Percentiles rank a stretch among this genome's conserved stretches.
Conservation (phyloP, 305 asterid species). For the Fraxinus sp. region DNA sequence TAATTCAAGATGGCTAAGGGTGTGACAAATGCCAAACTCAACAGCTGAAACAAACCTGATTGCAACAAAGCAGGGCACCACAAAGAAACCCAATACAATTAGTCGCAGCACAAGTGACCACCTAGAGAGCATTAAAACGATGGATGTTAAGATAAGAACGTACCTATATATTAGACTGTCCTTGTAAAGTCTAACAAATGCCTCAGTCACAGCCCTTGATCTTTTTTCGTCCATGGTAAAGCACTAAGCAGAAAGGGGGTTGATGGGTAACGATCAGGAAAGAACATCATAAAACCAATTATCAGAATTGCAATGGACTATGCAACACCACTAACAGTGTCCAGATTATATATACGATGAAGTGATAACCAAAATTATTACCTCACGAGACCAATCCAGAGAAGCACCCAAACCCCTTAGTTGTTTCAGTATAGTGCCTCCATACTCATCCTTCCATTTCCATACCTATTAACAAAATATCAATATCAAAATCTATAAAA, state of each 20-base stretch:
- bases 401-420: slow-evolving; percentile 91
- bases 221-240: slow-evolving; percentile 94
- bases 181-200: slow-evolving; percentile 80
- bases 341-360: background rate
- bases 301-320: background rate
- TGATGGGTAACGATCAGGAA: slow-evolving; percentile 11
- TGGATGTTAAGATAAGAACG: background rate
- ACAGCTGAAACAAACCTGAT: background rate
- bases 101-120: slow-evolving; percentile 10
- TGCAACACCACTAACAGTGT: slow-evolving; percentile 2
- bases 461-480: slow-evolving; percentile 59
- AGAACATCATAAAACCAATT: background rate
- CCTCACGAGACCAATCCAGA: slow-evolving; percentile 98
- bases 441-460: slow-evolving; percentile 90
- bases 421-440: slow-evolving; percentile 87
- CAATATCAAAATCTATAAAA: slow-evolving; percentile 1
- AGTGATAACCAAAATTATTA: slow-evolving; percentile 25
- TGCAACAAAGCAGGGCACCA: background rate
- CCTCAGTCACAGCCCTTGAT: slow-evolving; percentile 89
- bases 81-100: slow-evolving; percentile 20
- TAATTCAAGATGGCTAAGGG: background rate
- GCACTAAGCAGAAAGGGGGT: slow-evolving; percentile 42
- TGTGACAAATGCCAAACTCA: slow-evolving; percentile 6
- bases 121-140: background rate
- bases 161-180: slow-evolving; percentile 93